Conservation (phyloP, 768 basidiomycete genomes). For the Sistotremastrum niveocremeum region DNA sequence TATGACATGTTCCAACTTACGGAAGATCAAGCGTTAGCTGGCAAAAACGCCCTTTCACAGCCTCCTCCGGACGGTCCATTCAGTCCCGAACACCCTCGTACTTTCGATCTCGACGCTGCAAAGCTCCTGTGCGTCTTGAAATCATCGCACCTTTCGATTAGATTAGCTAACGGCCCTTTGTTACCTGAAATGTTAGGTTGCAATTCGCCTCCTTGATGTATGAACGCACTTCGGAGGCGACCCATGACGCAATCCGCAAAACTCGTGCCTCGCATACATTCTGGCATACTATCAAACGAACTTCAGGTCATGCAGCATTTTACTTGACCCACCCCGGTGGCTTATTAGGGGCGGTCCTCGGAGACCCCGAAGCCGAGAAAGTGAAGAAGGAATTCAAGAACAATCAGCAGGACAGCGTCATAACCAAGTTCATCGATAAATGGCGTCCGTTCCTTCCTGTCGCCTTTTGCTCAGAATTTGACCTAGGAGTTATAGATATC, state of each 20-base stretch:
- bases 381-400: too few species aligned
- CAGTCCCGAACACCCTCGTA: not conserved
- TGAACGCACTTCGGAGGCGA: slow-evolving; percentile 4
- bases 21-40: too few species aligned
- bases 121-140: slow-evolving; percentile 9
- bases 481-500: slow-evolving; percentile 1
- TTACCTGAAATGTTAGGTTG: slow-evolving; percentile 5
- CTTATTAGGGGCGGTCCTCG: too few species aligned
- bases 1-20: too few species aligned
- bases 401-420: too few species aligned
- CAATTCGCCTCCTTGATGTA: slow-evolving; percentile 9
- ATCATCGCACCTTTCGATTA: not conserved
- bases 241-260: not conserved
- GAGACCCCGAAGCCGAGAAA: too few species aligned
- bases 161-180: not conserved
- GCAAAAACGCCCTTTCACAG: too few species aligned
- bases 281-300: not conserved
- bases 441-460: not conserved
- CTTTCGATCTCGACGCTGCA: slow-evolving; percentile 9
- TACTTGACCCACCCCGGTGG: too few species aligned
- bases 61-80: too few species aligned
- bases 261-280: not conserved
- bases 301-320: too few species aligned
- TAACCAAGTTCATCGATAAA: too few species aligned
- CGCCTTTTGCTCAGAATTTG: not conserved